A percentile compares a stretch with the other conserved stretches of the same genome.
phyloP scores from a whole-genome alignment of 306 rosid species.

The Senna tora region DNA sequence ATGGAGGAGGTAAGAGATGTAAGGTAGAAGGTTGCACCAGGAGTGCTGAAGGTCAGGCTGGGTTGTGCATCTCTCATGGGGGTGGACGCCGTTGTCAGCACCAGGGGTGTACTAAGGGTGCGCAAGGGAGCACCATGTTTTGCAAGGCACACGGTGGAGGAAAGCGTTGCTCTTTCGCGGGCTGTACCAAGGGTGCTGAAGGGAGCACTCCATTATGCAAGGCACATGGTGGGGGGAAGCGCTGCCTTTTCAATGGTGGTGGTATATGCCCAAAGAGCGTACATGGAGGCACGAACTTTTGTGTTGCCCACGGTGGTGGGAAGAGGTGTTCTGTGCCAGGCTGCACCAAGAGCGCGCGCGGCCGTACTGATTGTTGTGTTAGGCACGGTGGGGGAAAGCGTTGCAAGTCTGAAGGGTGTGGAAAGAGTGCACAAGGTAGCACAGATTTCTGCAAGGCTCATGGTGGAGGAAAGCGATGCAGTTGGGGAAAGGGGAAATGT shows the following conservation, averaged over 20 bases:
- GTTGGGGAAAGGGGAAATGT: constrained; percentile 88
- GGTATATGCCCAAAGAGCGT: constrained; percentile 98
- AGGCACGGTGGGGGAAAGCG: constrained; percentile 97
- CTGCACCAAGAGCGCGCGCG: constrained; percentile 97
- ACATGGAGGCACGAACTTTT: constrained; percentile 93
- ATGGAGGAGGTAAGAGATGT: constrained; percentile 98
- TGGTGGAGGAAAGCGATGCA: constrained; percentile 96
- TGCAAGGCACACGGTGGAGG: constrained; percentile 99
- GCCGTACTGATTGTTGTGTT: constrained; percentile 95
- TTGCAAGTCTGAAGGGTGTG: constrained; percentile 78
- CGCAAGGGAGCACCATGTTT: constrained; percentile 91
- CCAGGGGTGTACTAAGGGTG: constrained; percentile 76
- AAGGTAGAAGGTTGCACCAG: constrained; percentile 75
- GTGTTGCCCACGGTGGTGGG: constrained; percentile 99
- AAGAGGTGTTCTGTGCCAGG: constrained; percentile 89
- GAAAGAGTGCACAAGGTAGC: constrained; percentile 99
- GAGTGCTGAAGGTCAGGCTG: constrained; percentile 98
- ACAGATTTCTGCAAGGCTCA: constrained; percentile 99
- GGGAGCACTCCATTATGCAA: constrained; percentile 99
- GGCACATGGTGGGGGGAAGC: constrained; percentile 99
- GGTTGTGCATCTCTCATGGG: constrained; percentile 95
- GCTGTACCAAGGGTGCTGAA: constrained; percentile 97
- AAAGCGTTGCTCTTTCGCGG: constrained; percentile 86
- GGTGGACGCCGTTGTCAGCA: constrained; percentile 96
- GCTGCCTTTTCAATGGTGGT: constrained; percentile 92